Base-by-base conservation (phyloP, 257 asterid species). In the Primulina huaijiensis region DNA sequence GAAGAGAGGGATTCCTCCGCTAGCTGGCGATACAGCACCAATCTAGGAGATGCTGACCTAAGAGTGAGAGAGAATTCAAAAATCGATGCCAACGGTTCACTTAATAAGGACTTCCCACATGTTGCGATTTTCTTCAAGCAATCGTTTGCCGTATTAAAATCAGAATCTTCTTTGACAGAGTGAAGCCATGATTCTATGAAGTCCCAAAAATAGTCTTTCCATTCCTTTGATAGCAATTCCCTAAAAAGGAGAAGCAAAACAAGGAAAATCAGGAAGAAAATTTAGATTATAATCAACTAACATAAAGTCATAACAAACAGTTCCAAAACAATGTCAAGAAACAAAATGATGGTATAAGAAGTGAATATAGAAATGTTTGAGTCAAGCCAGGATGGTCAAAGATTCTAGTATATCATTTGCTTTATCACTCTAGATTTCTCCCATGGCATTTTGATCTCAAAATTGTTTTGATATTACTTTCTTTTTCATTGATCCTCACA, bases 1-100 rank as follows among this genome's bases (percentile, higher is more conserved):
- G 96, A 93, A 62, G 99, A 87, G 70, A 93, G 89, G 75, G 99
- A 93, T 78, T 90, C 97, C 81, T 89, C 96, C 29, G 99, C 96
- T 85, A 93, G 85, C 71, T 89, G 97, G 64, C 87, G 89, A 82
- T 87, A 90, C 62, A 86, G 81, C 77, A 86, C 95, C 80, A 93
- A 78, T 82, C 97, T 88, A 71, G 99, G 99, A 35, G 99, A 93
- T 43, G 97, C 90, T 76, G 97, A 89, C 81, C 99, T 89, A 85
- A 94, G 96, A 57, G 96, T 89, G 64, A 94, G 93, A 78, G 97
- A 94, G 74, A 94, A 87, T 69, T 94, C 99, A 86, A 91, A 91
- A 40, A 90, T 68, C n/a, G 92, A 81, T 58, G 96, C 90, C 78
- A 90, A 79, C 56, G 96, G 83, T 76, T 89, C 95, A 60, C 81